Conservation (phyloP, 2,329 filamentous ascomycete species). For the Beauveria sp. region DNA sequence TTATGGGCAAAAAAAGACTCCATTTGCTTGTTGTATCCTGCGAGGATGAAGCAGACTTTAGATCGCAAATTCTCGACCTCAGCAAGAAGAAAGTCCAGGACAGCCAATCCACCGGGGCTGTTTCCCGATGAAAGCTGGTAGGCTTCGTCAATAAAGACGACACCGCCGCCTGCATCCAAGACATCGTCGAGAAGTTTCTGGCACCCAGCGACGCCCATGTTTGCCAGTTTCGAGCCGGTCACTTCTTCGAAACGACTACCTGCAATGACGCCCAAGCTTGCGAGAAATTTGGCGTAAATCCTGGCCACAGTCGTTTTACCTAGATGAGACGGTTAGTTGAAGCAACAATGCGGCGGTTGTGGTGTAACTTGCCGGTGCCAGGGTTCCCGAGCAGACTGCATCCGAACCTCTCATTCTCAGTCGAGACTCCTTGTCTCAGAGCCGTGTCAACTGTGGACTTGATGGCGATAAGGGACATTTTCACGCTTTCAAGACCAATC, state of each 20-base stretch:
- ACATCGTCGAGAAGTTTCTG: constrained; percentile 44
- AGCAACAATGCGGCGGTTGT: background rate
- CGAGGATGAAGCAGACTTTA: constrained; percentile 64
- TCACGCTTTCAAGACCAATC: constrained; percentile 65
- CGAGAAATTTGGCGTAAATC: constrained; percentile 59
- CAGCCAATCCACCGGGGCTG: constrained; percentile 48
- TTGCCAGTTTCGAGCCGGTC: constrained; percentile 59
- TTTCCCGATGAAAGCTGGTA: constrained; percentile 62
- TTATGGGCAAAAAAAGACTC: constrained; percentile 71
- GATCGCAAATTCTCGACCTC: constrained; percentile 66
- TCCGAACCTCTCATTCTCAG: constrained; percentile 53
- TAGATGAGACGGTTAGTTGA: constrained; percentile 15
- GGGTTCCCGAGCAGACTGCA: constrained; percentile 63
- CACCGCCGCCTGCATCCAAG: constrained; percentile 53
- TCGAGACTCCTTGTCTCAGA: constrained; percentile 47
- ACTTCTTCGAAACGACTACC: constrained; percentile 57
- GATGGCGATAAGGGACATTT: constrained; percentile 53
- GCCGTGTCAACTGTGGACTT: constrained; percentile 56
- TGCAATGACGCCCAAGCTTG: constrained; percentile 53
- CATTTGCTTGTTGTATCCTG: constrained; percentile 69
- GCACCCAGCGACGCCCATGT: constrained; percentile 50
- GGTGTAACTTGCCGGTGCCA: constrained; percentile 51
- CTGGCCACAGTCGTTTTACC: constrained; percentile 69
- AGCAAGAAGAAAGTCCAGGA: constrained; percentile 63
- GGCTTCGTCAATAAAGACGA: constrained; percentile 71